Percentiles rank a stretch among this genome's conserved stretches.
Evolutionary conservation across 169 alveolate genomes (phyloP).

Genomic region (Pseudocohnilembus persalinus): DNA sequence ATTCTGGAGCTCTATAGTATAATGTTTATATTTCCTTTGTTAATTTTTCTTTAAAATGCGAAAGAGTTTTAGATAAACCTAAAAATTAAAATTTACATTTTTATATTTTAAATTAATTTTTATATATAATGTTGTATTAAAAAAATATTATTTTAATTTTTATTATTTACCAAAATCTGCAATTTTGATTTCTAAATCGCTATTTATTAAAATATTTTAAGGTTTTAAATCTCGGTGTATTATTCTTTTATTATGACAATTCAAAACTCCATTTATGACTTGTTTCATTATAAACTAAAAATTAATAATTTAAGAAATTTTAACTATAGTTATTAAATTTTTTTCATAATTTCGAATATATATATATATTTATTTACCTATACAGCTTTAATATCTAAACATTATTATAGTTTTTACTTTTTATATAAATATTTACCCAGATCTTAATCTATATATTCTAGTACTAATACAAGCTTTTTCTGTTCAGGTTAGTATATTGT

Average conservation of each 20-base stretch:
- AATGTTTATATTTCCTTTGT: constrained; percentile 68
- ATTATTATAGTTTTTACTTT: not conserved
- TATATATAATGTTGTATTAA: constrained; percentile 65
- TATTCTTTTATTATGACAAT: constrained; percentile 33
- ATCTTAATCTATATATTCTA: constrained; percentile 53
- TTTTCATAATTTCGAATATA: not conserved
- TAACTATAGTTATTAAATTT: constrained; percentile 20
- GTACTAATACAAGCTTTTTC: constrained; percentile 44
- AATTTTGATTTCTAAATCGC: constrained; percentile 21
- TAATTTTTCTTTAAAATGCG: constrained; percentile 32
- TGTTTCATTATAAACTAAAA: too few species aligned
- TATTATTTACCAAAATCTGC: constrained; percentile 83
- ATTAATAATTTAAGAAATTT: not conserved
- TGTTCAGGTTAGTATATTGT: constrained; percentile 35
- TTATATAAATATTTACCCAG: constrained; percentile 48
- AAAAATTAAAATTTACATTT: constrained; percentile 65
- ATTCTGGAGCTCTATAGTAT: constrained; percentile 77
- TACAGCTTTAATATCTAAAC: not conserved
- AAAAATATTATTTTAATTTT: constrained; percentile 59
- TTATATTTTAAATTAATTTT: constrained; percentile 81
- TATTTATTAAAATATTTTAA: constrained; percentile 34
- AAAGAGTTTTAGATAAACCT: constrained; percentile 66
- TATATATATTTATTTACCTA: constrained; percentile 4
- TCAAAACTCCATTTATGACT: too few species aligned
- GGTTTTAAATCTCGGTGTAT: constrained; percentile 54